These are phyloP conservation scores for Aristolochia fimbriata DNA, from an alignment of 164 flowering plant species.

Conservation along the genomic window DNA sequence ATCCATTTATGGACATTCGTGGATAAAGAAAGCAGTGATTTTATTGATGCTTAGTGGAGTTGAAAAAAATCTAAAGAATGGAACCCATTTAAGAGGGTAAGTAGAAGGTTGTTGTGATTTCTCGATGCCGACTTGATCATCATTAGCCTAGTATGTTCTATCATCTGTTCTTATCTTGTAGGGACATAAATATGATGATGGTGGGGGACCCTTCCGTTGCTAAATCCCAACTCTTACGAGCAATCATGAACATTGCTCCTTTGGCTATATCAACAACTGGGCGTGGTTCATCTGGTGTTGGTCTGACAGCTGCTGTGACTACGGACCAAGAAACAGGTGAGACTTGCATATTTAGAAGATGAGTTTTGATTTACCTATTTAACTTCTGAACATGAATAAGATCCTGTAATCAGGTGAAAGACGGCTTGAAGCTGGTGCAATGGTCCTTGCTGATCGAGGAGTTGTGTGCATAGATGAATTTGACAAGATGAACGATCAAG, in stretches of 20 bases:
- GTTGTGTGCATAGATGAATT: conserved; percentile 98
- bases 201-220: conserved; percentile 99
- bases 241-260: conserved; percentile 98
- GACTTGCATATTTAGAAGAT: background rate
- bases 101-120: conserved; percentile 6
- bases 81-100: conserved; percentile 97
- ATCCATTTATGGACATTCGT: conserved; percentile 90
- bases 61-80: conserved; percentile 92
- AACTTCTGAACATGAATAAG: background rate
- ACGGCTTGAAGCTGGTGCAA: conserved; percentile 98
- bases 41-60: conserved; percentile 93
- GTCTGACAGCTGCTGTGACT: conserved; percentile 98
- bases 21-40: conserved; percentile 97
- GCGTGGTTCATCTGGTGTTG: conserved; percentile 99
- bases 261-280: conserved; percentile 99
- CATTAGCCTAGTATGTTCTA: background rate
- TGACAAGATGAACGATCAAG: conserved; percentile 99
- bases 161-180: conserved; percentile 15
- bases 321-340: conserved; percentile 98
- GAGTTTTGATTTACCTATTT: background rate
- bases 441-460: conserved; percentile 99
- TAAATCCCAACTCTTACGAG: conserved; percentile 92
- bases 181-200: conserved; percentile 99
- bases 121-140: background rate
- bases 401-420: conserved; percentile 58